phyloP scores from a whole-genome alignment of 441 rosid species.

The Populus hybrid region DNA sequence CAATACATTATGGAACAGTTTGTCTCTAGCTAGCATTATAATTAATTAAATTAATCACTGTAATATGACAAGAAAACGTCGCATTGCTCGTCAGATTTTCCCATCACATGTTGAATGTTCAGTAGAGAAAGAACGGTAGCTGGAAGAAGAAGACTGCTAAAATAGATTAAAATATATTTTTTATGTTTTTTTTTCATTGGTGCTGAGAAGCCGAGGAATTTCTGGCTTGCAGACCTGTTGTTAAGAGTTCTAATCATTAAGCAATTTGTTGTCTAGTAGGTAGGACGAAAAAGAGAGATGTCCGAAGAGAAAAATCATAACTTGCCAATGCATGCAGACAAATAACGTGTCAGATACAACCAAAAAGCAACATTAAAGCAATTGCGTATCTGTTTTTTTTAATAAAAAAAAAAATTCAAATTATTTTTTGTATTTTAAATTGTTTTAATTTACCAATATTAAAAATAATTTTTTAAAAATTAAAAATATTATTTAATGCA shows the following conservation, averaged over 20 bases:
- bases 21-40: background rate
- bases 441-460: too few species aligned
- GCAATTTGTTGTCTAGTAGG: background rate
- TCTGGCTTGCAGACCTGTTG: background rate
- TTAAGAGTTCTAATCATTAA: background rate
- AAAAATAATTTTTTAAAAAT: too few species aligned
- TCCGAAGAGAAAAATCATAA: background rate
- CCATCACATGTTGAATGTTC: background rate
- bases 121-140: background rate
- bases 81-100: background rate
- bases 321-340: background rate
- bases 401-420: too few species aligned
- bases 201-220: background rate
- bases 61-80: background rate
- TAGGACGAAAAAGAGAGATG: background rate
- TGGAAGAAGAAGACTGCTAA: background rate
- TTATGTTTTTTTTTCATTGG: background rate
- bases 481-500: too few species aligned
- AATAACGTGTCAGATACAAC: too few species aligned
- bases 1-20: background rate
- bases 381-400: too few species aligned
- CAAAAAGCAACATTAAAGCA: too few species aligned
- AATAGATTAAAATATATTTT: background rate
- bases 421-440: too few species aligned
- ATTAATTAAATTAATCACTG: too few species aligned